Base-by-base conservation (phyloP, 305 asterid species). In the Solanum hybrid region DNA sequence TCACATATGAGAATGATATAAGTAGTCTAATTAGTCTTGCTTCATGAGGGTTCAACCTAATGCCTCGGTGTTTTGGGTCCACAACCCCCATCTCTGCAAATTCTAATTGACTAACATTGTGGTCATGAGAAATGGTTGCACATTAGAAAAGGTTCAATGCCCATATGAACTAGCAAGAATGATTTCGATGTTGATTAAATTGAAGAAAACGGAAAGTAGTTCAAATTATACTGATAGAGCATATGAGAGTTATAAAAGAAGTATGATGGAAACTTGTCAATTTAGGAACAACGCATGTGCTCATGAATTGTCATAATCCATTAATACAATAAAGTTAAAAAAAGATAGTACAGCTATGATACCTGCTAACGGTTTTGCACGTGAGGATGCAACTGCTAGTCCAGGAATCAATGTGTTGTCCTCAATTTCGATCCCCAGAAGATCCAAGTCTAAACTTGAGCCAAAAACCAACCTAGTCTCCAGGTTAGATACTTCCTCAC, bases 301-400 rank as follows among this genome's bases (percentile, higher is more conserved):
- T 3, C 42, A 9, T 28, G 87, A 36, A 84, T 31, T 16, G 40
- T 18, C 31, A 31, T 37, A 42, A 39, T 40, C 35, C 64, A 31
- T 29, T 29, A 29, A 29, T 2, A 29, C 31, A 29, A 29, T 31
- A 28, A 42, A 14, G 39, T 40, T 82, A 83, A 16, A 83, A 51
- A 31, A 29, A 12, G 6, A 46, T 28, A 22, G 76, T 85, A 20
- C 40, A 20, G 11, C 46, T 85, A 57, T 22, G 8, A 42, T 87
- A 96, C 99, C 99, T 93, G 99, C 99, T 82, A 97, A 92, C 86
- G 99, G 97, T 90, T 90, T 90, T 77, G 99, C 98, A 73, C 98
- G 96, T 20, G 99, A 97, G 85, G 99, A 89, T 86, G 99, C 94
- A 90, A 97, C 99, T 22, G 99, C 95, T 64, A 96, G 96, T 84